phyloP scores from a whole-genome alignment of 148 eudicot genomes.

The Salicornia ramosissima region DNA sequence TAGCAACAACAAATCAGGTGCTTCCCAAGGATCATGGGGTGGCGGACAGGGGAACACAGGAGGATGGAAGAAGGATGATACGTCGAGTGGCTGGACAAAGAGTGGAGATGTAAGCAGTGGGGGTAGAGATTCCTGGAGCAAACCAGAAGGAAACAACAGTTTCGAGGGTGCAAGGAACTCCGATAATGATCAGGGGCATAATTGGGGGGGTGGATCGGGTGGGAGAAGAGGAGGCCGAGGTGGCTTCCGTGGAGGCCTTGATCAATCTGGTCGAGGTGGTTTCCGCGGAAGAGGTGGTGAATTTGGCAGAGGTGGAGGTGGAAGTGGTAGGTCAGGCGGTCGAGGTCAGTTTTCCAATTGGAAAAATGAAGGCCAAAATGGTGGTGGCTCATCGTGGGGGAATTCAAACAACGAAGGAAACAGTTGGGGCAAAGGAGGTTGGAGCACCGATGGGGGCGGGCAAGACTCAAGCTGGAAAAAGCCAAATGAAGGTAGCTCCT shows the following conservation, averaged over 20 bases:
- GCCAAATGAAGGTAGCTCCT: slow-evolving; percentile 13
- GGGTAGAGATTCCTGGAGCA: slow-evolving; percentile 12
- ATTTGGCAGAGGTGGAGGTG: slow-evolving; percentile 15
- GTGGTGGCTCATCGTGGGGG: slow-evolving; percentile 15
- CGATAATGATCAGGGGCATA: slow-evolving; percentile 26
- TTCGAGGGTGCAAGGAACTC: slow-evolving; percentile 14
- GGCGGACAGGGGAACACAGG: slow-evolving; percentile 7
- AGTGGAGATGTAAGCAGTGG: neutral
- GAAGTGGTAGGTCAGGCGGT: slow-evolving; percentile 28
- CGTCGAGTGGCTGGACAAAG: slow-evolving; percentile 18
- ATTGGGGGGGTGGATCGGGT: slow-evolving; percentile 2
- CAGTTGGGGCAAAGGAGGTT: slow-evolving; percentile 29
- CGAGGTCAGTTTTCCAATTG: slow-evolving; percentile 27
- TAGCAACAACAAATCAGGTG: slow-evolving; percentile 29
- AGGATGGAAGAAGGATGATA: slow-evolving; percentile 16
- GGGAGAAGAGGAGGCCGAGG: no score
- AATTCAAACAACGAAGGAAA: slow-evolving; percentile 13
- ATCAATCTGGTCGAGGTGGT: slow-evolving; percentile 8
- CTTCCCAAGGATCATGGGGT: slow-evolving; percentile 27
- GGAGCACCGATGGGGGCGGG: neutral
- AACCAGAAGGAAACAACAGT: slow-evolving; percentile 3
- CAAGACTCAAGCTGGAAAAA: slow-evolving; percentile 7
- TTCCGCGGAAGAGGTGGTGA: neutral
- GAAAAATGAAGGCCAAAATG: slow-evolving; percentile 27
- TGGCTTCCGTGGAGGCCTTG: no score